Conservation (phyloP, 306 rosid species). For the Glycyrrhiza uralensis region DNA sequence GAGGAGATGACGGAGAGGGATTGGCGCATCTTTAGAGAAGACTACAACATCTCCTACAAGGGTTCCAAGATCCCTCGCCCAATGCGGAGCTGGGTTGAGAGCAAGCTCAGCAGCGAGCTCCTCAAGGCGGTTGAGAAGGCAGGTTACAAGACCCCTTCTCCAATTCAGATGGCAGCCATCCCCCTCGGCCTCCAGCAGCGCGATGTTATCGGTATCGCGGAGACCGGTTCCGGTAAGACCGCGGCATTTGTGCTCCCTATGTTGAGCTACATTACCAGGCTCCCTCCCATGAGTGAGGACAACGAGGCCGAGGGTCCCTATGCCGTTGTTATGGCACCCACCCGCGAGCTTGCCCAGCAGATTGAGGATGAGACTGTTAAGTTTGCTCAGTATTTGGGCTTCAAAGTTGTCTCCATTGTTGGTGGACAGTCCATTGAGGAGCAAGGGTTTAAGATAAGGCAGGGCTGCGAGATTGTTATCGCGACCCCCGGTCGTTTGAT, state of each 20-base stretch:
- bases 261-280: slow-evolving; percentile 68
- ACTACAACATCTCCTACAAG: slow-evolving; percentile 70
- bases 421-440: slow-evolving; percentile 89
- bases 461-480: slow-evolving; percentile 81
- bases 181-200: slow-evolving; percentile 79
- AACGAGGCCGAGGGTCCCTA: slow-evolving; percentile 85
- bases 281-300: slow-evolving; percentile 83
- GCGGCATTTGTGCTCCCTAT: slow-evolving; percentile 91
- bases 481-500: slow-evolving; percentile 88
- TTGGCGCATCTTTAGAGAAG: slow-evolving; percentile 83
- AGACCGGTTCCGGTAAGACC: no score
- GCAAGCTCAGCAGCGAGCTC: slow-evolving; percentile 54
- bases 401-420: slow-evolving; percentile 79
- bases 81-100: slow-evolving; percentile 69
- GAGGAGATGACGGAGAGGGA: slow-evolving; percentile 85
- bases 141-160: slow-evolving; percentile 77
- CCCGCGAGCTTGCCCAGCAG: slow-evolving; percentile 88
- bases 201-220: slow-evolving; percentile 77
- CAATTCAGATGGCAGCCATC: slow-evolving; percentile 87
- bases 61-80: slow-evolving; percentile 82
- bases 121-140: slow-evolving; percentile 76
- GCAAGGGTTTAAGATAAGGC: slow-evolving; percentile 77
- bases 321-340: slow-evolving; percentile 90
- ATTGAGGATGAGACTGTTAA: slow-evolving; percentile 82
- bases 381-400: slow-evolving; percentile 69